Evolutionary conservation across 2,329 filamentous ascomycete genomes (phyloP), one percentile per base, ranked within the genome.

Genomic region (Nothophoma quercina): DNA sequence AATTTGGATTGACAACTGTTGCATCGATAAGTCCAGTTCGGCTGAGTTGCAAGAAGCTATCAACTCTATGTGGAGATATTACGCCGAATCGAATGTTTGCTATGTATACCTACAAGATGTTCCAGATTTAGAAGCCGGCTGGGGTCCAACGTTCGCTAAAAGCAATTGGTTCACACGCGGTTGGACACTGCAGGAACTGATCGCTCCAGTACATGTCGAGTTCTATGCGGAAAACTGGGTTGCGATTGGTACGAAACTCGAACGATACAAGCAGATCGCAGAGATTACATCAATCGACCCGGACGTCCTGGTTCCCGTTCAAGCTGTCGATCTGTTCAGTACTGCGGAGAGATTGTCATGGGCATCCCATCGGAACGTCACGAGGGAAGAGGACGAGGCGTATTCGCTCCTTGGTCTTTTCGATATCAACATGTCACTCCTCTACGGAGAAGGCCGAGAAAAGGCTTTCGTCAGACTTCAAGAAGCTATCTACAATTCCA

Each of bases 341-440:
- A 12, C 36, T 8, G 42, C 42, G 5, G 15, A 35, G 12, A 40
- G 59, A 12, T 51, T 59, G 45, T 29, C 21, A 5, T 68, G 64
- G 64, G 57, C 54, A 5, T 26, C 47, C 6, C 16, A 25, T 0
- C 42, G 64, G 12, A 15, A 52, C 7, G 63, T 63, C 0, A 60
- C 43, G 22, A 39, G 32, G 5, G 25, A 16, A 22, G 61, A 64
- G 34, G 61, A 64, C 18, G 33, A 38, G 13, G 57, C 52, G n/a
- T 64, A 63, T 32, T 61, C 36, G 9, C 39, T 64, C 12, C 18
- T 63, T n/a, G 60, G 61, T 2, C 47, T 64, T 1, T 62, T 64
- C 25, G 51, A 51, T 26, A 45, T 60, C 18, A 22, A 58, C 23
- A 57, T 60, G 51, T 36, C 57, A 1, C 18, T 52, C 8, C 28